Evolutionary conservation across 306 rosid genomes (phyloP), one percentile per base, ranked within the genome.

Genomic region (Abrus precatorius): DNA sequence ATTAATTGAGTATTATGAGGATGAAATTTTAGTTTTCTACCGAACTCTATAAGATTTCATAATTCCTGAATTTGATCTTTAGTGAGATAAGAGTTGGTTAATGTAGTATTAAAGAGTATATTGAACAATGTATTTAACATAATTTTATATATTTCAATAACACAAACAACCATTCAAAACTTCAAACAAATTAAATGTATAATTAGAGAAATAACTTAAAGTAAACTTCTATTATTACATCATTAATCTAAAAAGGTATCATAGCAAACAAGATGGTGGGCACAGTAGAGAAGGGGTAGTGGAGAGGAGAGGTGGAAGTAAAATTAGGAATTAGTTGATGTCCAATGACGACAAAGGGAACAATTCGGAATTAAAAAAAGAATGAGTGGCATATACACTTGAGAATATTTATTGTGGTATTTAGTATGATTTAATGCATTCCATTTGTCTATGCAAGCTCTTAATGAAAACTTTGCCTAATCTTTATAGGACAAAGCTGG

Each of bases 391-490:
- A 33, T 44, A 72, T 61, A 52, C 3, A 79, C 29, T 69, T 62
- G 32, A 2, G 56, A 72, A 60, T 72, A 44, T 38, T 61, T 30
- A 38, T 14, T 48, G 38, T 41, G n/a, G 13, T 43, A 43, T 50
- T 38, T 45, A 67, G 52, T 66, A 81, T 28, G 55, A 81, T 65
- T 72, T 64, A 59, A 28, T 67, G 85, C 72, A 82, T 5, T 52
- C 20, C 20, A 76, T 79, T 50, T 41, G 55, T 69, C 41, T 2
- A 73, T 71, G 84, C 85, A 80, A 47, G 83, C 69, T 72, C 48
- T 55, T n/a, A 67, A 75, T 62, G 79, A 90, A 85, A 82, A 79
- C 20, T 61, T 82, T 83, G 90, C 74, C 81, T 49, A 61, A 43
- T 82, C 84, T 73, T 86, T 89, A 11, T 0, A 60, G 52, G 87